Evolutionary conservation across 2,329 filamentous ascomycete genomes (phyloP).

Genomic region (Aspergillus pseudoterreus): DNA sequence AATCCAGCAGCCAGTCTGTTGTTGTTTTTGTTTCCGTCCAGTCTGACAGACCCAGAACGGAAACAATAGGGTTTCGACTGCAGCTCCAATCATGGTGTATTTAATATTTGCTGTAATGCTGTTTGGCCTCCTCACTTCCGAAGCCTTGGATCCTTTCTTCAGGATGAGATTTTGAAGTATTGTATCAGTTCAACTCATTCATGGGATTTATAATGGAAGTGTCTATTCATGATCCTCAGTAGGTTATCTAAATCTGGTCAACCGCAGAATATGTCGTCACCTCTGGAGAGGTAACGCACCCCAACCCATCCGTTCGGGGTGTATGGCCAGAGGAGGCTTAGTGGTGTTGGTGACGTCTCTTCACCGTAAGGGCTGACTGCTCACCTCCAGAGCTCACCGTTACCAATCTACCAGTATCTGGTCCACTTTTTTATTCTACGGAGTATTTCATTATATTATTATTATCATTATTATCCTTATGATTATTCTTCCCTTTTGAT

Average conservation of each 20-base stretch:
- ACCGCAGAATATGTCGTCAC: too few relatives aligned
- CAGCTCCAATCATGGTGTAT: conserved; percentile 4
- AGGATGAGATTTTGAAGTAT: background rate
- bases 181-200: background rate
- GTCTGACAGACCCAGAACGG: background rate
- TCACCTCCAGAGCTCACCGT: conserved; percentile 11
- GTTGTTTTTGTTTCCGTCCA: background rate
- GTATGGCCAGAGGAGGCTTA: conserved; percentile 7
- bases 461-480: conserved; percentile 1
- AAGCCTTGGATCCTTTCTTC: conserved; percentile 6
- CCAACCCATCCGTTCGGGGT: conserved; percentile 2
- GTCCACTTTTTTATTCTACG: conserved; percentile 6
- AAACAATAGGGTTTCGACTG: conserved; percentile 7
- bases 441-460: background rate
- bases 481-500: background rate
- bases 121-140: conserved; percentile 13
- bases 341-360: conserved; percentile 11
- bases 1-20: background rate
- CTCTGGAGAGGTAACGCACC: too few relatives aligned
- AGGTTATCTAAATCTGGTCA: background rate
- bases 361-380: conserved; percentile 16
- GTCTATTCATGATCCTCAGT: background rate
- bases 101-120: conserved; percentile 10
- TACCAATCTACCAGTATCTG: conserved; percentile 8
- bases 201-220: background rate